Percentiles rank a stretch among this genome's conserved stretches.
phyloP scores from a whole-genome alignment of 208 protist species.

The Crithidia expoeki region DNA sequence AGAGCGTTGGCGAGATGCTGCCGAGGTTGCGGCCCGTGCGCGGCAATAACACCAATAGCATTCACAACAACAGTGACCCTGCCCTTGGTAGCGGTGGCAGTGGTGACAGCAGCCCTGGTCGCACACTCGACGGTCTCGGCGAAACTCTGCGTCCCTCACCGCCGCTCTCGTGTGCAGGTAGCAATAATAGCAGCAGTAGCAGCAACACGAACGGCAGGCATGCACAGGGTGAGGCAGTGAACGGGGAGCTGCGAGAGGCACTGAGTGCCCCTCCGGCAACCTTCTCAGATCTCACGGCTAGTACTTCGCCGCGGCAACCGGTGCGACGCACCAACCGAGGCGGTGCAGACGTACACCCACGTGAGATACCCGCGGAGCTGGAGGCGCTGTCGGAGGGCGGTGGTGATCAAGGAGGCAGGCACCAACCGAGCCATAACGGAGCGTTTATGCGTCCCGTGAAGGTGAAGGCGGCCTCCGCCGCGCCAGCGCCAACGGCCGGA shows the following conservation, averaged over 20 bases:
- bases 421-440: background rate
- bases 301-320: constrained; percentile 6
- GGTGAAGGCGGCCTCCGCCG: background rate
- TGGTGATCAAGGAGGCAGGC: background rate
- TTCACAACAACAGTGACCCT: background rate
- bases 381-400: constrained; percentile 13
- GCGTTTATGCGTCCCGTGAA: background rate
- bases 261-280: constrained; percentile 10
- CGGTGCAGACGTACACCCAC: background rate
- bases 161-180: background rate
- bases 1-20: constrained; percentile 28
- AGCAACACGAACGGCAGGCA: background rate
- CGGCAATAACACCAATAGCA: background rate
- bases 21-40: constrained; percentile 23
- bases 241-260: constrained; percentile 15
- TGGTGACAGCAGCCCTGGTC: background rate
- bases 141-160: constrained; percentile 6
- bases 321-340: constrained; percentile 1
- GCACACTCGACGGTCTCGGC: background rate
- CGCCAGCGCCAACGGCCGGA: background rate
- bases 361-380: background rate
- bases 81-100: too few species aligned
- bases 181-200: background rate
- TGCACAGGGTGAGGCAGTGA: too few species aligned
- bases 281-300: constrained; percentile 1